Evolutionary conservation across 2,329 filamentous ascomycete species (phyloP).

Genomic region (Calonectria naviculata): DNA sequence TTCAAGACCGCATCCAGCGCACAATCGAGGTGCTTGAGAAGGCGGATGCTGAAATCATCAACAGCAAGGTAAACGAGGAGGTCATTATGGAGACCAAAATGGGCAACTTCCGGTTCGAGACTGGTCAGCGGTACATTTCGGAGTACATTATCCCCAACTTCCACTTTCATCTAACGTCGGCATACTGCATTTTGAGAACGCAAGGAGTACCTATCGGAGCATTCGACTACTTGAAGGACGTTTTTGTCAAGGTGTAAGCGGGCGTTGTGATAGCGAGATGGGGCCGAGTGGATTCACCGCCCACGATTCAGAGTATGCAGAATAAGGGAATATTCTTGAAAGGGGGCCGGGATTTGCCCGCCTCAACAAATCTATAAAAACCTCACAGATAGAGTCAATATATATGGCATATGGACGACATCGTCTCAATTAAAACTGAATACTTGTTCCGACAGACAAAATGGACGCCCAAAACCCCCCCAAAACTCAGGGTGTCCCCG

Average conservation of each 20-base stretch:
- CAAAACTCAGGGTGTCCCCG: constrained; percentile 9
- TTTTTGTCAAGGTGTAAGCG: constrained; percentile 33
- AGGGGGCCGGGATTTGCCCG: constrained; percentile 39
- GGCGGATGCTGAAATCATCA: constrained; percentile 35
- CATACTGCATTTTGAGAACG: constrained; percentile 67
- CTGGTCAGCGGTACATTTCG: constrained; percentile 53
- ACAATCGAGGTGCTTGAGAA: constrained; percentile 44
- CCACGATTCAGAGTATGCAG: constrained; percentile 27
- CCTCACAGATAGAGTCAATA: neutral
- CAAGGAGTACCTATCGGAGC: constrained; percentile 70
- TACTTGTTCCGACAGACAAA: neutral
- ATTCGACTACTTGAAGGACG: constrained; percentile 58
- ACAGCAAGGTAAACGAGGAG: constrained; percentile 36
- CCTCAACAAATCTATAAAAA: constrained; percentile 31
- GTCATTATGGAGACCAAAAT: constrained; percentile 37
- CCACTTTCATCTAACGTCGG: constrained; percentile 68
- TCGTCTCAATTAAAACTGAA: neutral
- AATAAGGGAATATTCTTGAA: constrained; percentile 38
- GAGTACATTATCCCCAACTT: constrained; percentile 65
- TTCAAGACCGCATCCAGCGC: constrained; percentile 40
- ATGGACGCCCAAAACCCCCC: constrained; percentile 29
- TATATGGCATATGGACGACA: neutral
- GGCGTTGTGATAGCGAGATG: neutral
- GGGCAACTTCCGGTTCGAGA: constrained; percentile 41
- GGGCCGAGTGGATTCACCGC: neutral